Evolutionary conservation across 225 moss, liverwort and hornwort genomes (phyloP), one percentile per base, ranked within the genome.

Genomic region (Pseudisothecium myosuroides): DNA sequence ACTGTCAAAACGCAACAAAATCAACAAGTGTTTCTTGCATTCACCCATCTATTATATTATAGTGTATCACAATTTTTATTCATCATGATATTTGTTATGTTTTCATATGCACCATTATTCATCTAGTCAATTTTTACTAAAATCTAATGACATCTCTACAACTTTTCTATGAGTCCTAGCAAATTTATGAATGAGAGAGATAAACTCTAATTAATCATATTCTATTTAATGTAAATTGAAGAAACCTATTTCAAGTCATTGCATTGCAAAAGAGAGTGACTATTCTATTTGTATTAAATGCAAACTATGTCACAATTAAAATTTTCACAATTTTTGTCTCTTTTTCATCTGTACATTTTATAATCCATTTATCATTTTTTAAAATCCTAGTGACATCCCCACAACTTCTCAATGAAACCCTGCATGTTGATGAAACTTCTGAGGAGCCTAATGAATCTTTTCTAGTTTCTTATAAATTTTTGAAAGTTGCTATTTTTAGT

Each of bases 191-290:
- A 65, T 34, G 36, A 36, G 9, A 65, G 17, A 10, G 18, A 66
- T 36, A 19, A 36, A 66, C 11, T 66, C 19, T 19, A 36, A 36
- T 36, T 19, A 67, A 37, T 67, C 10, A 34, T 66, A 17, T 34
- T 64, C 34, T 32, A 64, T n/a, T n/a, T 34, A 5, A 34, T 64
- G 17, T 2, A 64, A 4, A 64, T 67, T 21, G n/a, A 21, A 67
- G 5, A 36, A n/a, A 12, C 6, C 1, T n/a, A 41, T 26, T 71
- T 68, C 0, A 4, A 26, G 9, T 0, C 0, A 2, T 74, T 47
- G 11, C 18, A 47, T 47, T 74, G 29, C 1, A 31, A 11, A 45
- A 29, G 17, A 15, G 4, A 10, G 17, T 28, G 47, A 49, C 10
- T 45, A 29, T 45, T 73, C 11, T 17, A 10, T 47, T 47, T 37